Base-by-base conservation (phyloP, 2,329 filamentous ascomycete species). In the Alternaria panax region DNA sequence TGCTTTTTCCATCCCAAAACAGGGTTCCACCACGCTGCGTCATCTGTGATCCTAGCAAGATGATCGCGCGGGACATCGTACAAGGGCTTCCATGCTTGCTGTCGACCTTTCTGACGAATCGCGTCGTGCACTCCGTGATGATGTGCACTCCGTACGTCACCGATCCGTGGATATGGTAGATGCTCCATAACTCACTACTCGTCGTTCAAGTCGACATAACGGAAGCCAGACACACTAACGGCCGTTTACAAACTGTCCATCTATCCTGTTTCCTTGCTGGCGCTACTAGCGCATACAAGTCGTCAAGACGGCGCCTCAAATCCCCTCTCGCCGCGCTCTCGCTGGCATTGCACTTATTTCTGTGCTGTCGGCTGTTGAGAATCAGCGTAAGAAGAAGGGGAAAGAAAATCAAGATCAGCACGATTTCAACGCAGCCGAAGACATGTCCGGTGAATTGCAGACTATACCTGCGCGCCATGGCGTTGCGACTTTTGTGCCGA, bases 401-500 rank as follows among this genome's bases (percentile, higher is more conserved):
- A 32, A 69, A 51, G 46, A 43, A 18, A 45, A 27, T 43, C 47
- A 22, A 54, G 46, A 57, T 46, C 64, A 43, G 57, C 58, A 48
- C 56, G 64, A 28, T 51, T 70, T 55, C 46, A 60, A 6, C 43
- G 45, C 24, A 16, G 2, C 64, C 5, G 64, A 71, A 64, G 72
- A 77, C 24, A 79, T 79, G 77, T 78, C 76, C 2, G 76, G 75
- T 32, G 74, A 79, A 54, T 65, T 79, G 3, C 82, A 84, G 59
- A 80, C 78, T 2, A 82, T 84, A 54, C 81, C 80, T 11, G 82
- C 82, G 20, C 76, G 81, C 51, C 81, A 83, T 74, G 82, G 81
- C 62, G 80, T 81, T 7, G 82, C 82, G 11, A 84, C 82, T 1
- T 83, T 83, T 57, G 82, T 84, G 57, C 82, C 82, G 5, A 75